Conservation (phyloP, 2,329 filamentous ascomycete species). For the Diaporthe batatas region DNA sequence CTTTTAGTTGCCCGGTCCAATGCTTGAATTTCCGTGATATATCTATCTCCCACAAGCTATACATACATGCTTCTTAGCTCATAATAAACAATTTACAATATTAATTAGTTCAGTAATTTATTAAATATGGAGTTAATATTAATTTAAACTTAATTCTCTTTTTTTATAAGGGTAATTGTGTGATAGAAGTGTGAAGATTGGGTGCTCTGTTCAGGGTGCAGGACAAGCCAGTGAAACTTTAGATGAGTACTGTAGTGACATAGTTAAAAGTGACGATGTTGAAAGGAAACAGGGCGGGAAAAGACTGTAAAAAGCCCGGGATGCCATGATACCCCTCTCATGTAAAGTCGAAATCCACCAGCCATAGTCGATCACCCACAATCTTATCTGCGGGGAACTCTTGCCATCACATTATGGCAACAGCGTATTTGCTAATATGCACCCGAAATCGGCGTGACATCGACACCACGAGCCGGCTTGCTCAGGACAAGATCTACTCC, state of each 20-base stretch:
- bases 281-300: neutral
- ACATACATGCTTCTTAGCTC: too few relatives aligned
- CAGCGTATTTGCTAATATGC: conserved; percentile 11
- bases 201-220: too few relatives aligned
- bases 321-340: neutral
- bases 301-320: neutral
- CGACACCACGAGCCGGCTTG: neutral
- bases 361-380: neutral
- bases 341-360: neutral
- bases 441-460: conserved; percentile 3
- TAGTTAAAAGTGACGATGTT: neutral
- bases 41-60: too few relatives aligned
- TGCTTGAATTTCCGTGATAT: too few relatives aligned
- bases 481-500: neutral
- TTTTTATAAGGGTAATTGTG: too few relatives aligned
- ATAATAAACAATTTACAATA: too few relatives aligned
- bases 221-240: too few relatives aligned
- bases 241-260: neutral
- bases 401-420: conserved; percentile 17
- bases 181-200: too few relatives aligned
- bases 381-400: conserved; percentile 33
- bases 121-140: too few relatives aligned
- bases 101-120: too few relatives aligned
- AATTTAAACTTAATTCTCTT: too few relatives aligned
- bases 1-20: too few relatives aligned